These are phyloP conservation scores for Boletus tomentosulus DNA, from an alignment of 768 basidiomycete species.

Conservation along the genomic window DNA sequence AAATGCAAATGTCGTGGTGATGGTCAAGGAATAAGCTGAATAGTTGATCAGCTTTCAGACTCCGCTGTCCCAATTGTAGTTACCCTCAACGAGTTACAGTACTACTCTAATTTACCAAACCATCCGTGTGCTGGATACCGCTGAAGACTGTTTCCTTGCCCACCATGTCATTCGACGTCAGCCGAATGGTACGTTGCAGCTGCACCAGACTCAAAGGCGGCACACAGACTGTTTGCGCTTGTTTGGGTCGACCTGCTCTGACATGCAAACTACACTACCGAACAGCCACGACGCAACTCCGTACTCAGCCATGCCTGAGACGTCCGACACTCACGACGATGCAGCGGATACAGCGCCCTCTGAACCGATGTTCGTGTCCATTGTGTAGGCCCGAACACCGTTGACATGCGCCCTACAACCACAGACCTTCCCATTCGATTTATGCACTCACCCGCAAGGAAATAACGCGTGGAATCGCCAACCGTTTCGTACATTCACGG, in stretches of 20 bases:
- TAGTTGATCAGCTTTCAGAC: not conserved
- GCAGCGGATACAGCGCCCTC: slow-evolving; percentile 31
- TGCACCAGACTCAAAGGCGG: no score
- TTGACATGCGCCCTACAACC: slow-evolving; percentile 16
- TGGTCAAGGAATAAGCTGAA: slow-evolving; percentile 3
- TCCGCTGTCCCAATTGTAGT: not conserved
- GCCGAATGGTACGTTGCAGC: not conserved
- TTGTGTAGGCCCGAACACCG: slow-evolving; percentile 7
- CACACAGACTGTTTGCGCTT: slow-evolving; percentile 25
- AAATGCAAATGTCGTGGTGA: slow-evolving; percentile 6
- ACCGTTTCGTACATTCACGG: slow-evolving; percentile 84
- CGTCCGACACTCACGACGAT: slow-evolving; percentile 26
- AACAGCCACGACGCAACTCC: not conserved
- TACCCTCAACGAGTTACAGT: not conserved
- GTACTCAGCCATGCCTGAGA: slow-evolving; percentile 35
- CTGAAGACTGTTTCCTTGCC: not conserved
- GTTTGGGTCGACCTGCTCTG: slow-evolving; percentile 21
- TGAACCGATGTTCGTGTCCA: slow-evolving; percentile 28
- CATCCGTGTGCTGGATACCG: not conserved
- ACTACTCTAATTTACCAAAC: no score
- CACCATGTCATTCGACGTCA: not conserved
- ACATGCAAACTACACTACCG: slow-evolving; percentile 3
- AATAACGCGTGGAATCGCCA: slow-evolving; percentile 81
- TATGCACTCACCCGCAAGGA: slow-evolving; percentile 81
- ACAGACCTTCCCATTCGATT: slow-evolving; percentile 73